Conservation (phyloP, 169 alveolate species). For the Toxoplasma gondii region DNA sequence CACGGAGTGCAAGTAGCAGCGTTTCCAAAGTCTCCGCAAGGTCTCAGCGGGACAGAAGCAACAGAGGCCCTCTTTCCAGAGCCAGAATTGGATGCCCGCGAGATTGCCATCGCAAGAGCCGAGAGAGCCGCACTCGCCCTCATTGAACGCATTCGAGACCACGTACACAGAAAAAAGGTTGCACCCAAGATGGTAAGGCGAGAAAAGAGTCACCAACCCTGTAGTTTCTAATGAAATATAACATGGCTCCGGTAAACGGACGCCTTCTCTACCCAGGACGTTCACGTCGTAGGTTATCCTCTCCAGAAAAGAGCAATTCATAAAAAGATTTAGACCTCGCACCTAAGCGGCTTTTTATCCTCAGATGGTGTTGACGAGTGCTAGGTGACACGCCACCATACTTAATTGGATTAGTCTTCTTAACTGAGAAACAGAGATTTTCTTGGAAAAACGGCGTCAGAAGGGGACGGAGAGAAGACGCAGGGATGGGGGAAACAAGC, state of each 20-base stretch:
- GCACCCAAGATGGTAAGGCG: conserved; percentile 64
- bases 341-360: too few relatives aligned
- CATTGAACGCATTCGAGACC: conserved; percentile 56
- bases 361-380: too few relatives aligned
- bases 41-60: not conserved
- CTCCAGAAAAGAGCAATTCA: too few relatives aligned
- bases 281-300: not conserved
- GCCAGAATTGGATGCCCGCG: conserved; percentile 28
- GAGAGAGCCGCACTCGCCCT: conserved; percentile 67
- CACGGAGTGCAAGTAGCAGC: not conserved
- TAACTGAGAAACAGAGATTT: too few relatives aligned
- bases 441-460: too few relatives aligned
- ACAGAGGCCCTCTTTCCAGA: not conserved
- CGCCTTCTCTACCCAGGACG: not conserved
- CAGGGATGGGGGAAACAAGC: too few relatives aligned
- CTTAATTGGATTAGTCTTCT: too few relatives aligned
- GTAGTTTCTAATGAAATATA: not conserved
- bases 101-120: conserved; percentile 55
- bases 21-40: not conserved
- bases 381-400: too few relatives aligned
- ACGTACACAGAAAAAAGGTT: conserved; percentile 52
- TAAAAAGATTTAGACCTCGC: too few relatives aligned
- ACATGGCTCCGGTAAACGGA: not conserved
- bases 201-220: not conserved
- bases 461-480: too few relatives aligned